A percentile compares a stretch with the other conserved stretches of the same genome.
phyloP scores from a whole-genome alignment of 169 alveolate genomes.

The Besnoitia besnoiti region DNA sequence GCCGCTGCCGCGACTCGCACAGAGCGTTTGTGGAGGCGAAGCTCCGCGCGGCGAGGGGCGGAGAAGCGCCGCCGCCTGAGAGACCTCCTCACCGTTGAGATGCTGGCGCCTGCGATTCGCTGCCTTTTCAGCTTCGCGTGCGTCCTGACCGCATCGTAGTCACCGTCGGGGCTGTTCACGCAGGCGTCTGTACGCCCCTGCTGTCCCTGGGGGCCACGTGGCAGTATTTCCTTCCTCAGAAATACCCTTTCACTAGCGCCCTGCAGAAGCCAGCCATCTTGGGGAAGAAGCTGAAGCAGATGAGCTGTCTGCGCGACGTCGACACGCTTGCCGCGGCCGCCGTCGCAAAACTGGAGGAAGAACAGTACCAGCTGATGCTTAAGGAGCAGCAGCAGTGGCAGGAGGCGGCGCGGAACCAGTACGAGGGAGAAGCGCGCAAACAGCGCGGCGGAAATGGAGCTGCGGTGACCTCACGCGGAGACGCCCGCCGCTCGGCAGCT shows the following conservation, averaged over 20 bases:
- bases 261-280: conserved; percentile 32
- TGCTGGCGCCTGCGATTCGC: no score
- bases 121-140: conserved; percentile 11
- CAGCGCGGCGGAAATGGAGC: background rate
- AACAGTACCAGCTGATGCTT: conserved; percentile 24
- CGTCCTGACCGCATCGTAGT: conserved; percentile 6
- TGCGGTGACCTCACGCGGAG: background rate
- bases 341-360: background rate
- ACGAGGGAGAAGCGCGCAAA: background rate
- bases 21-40: no score
- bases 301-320: conserved; percentile 14
- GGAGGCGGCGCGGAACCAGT: background rate
- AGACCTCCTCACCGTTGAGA: no score
- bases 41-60: no score
- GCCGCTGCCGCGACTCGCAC: no score
- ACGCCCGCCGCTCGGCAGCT: conserved; percentile 1
- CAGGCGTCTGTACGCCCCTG: conserved; percentile 55
- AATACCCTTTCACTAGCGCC: conserved; percentile 49
- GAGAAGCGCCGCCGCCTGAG: no score
- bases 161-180: conserved; percentile 32
- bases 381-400: background rate
- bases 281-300: conserved; percentile 47
- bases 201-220: conserved; percentile 61
- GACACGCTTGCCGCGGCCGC: background rate
- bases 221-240: conserved; percentile 51